Conservation (phyloP, 345 rosid genomes). For the Zanthoxylum bungeanum region DNA sequence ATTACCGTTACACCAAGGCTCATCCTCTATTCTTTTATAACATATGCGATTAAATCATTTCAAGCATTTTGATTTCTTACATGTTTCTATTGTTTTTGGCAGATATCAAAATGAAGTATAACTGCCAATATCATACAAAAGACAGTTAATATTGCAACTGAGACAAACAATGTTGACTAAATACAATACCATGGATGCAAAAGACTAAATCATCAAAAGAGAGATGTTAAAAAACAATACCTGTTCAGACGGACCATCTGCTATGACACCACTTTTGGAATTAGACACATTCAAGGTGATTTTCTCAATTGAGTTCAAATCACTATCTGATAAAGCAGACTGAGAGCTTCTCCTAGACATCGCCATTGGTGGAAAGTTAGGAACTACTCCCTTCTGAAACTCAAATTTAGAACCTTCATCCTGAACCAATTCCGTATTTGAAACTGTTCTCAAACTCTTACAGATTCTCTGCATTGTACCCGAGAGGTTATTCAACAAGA, state of each 20-base stretch:
- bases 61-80: too few species aligned
- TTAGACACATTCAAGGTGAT: constrained; percentile 28
- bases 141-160: too few species aligned
- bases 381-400: constrained; percentile 23
- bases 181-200: too few species aligned
- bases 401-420: constrained; percentile 28
- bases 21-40: too few species aligned
- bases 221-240: constrained; percentile 28
- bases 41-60: too few species aligned
- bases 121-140: too few species aligned
- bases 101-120: too few species aligned
- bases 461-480: constrained; percentile 86
- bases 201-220: constrained; percentile 11
- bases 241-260: constrained; percentile 41
- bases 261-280: constrained; percentile 28
- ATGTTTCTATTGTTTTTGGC: too few species aligned
- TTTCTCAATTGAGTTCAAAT: constrained; percentile 30
- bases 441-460: constrained; percentile 70
- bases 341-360: constrained; percentile 38
- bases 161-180: too few species aligned
- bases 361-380: constrained; percentile 26
- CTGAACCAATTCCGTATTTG: constrained; percentile 43
- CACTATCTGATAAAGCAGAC: constrained; percentile 26
- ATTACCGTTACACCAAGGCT: too few species aligned
- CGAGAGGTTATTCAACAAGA: constrained; percentile 74